These are phyloP conservation scores for Chloris gayana DNA, from an alignment of 176 grass and related monocot genomes.

Conservation along the genomic window DNA sequence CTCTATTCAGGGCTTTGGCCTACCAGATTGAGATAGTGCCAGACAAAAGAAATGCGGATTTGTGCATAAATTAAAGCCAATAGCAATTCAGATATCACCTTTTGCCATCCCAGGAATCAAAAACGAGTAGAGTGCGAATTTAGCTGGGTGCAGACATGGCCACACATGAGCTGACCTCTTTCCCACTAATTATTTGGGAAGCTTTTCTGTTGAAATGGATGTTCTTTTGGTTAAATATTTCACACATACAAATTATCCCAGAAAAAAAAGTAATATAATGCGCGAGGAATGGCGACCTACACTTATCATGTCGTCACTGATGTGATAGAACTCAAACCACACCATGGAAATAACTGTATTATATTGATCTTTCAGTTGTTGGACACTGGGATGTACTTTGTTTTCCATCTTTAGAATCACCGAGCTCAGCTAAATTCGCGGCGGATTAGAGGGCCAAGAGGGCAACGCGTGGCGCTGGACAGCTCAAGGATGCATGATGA, in stretches of 20 bases:
- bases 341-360: not conserved
- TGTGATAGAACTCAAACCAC: not conserved
- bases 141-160: conserved; percentile 16
- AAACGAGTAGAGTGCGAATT: conserved; percentile 38
- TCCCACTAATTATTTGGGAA: conserved; percentile 1
- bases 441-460: not conserved
- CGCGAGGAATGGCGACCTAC: conserved; percentile 20
- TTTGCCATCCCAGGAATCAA: conserved; percentile 45
- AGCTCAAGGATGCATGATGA: too few species aligned
- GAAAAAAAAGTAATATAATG: not conserved
- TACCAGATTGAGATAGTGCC: conserved; percentile 37
- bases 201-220: not conserved
- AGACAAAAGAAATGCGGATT: not conserved
- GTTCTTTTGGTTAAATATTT: conserved; percentile 6
- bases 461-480: too few species aligned
- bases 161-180: not conserved
- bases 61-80: conserved; percentile 6
- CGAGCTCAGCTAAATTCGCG: not conserved
- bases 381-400: not conserved
- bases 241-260: not conserved
- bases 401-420: not conserved
- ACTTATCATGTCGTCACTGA: not conserved
- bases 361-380: conserved; percentile 20
- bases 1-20: conserved; percentile 16
- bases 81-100: not conserved